phyloP scores from a whole-genome alignment of 441 rosid species.

The Arabidopsis hybrid region DNA sequence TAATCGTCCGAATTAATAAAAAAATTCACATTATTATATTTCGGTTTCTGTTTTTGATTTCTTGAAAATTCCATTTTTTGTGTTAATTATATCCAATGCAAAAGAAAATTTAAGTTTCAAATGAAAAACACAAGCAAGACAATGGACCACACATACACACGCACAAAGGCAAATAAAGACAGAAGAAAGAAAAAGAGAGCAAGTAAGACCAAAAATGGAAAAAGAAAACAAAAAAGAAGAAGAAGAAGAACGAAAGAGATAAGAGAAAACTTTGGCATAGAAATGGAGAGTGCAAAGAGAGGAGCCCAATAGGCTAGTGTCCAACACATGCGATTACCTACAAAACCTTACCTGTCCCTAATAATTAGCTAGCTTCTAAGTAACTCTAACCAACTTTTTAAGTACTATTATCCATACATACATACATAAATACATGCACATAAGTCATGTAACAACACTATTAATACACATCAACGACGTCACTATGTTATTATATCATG shows the following conservation, averaged over 20 bases:
- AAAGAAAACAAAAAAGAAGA: background rate
- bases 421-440: conserved; percentile 13
- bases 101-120: background rate
- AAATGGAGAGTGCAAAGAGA: conserved; percentile 37
- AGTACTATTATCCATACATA: conserved; percentile 8
- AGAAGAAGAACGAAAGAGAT: background rate
- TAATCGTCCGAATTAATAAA: no score
- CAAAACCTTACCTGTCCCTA: conserved; percentile 25
- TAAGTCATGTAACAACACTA: conserved; percentile 31
- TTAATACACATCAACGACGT: conserved; percentile 9
- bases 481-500: conserved; percentile 5
- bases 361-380: background rate
- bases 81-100: background rate
- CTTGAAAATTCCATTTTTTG: background rate
- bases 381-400: conserved; percentile 21
- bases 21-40: background rate
- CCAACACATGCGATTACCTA: conserved; percentile 27
- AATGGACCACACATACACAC: conserved; percentile 18
- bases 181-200: background rate
- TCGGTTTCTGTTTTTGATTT: background rate
- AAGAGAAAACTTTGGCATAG: conserved; percentile 8
- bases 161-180: background rate
- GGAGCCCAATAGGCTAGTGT: conserved; percentile 28
- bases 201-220: conserved; percentile 9
- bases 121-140: conserved; percentile 5